Evolutionary conservation across 371 early-diverging fungal genomes (phyloP).

Genomic region (Coemansia sp.): DNA sequence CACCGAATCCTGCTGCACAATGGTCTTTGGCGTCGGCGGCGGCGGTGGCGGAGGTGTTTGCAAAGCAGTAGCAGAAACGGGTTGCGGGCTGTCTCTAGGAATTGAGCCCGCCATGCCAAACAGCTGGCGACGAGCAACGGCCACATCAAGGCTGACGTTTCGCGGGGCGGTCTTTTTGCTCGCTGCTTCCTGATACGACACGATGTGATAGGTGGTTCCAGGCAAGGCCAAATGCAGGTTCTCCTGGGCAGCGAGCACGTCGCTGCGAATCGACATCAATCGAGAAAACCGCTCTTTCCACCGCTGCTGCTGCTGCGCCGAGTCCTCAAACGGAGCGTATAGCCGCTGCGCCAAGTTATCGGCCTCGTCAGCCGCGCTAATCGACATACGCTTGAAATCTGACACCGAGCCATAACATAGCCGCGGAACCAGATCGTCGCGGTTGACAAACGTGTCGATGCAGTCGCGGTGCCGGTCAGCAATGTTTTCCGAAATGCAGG

Average conservation of each 20-base stretch:
- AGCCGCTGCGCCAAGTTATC: conserved; percentile 49
- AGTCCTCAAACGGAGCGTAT: conserved; percentile 43
- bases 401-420: conserved; percentile 74
- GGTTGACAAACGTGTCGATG: conserved; percentile 74
- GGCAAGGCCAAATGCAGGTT: conserved; percentile 48
- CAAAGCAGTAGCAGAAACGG: not conserved
- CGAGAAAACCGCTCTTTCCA: conserved; percentile 43
- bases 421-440: conserved; percentile 75
- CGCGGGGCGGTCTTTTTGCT: conserved; percentile 17
- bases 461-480: conserved; percentile 64
- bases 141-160: conserved; percentile 29
- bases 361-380: conserved; percentile 59
- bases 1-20: conserved; percentile 38
- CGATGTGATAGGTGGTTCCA: conserved; percentile 40
- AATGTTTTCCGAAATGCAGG: conserved; percentile 68
- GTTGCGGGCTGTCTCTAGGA: not conserved
- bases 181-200: conserved; percentile 19
- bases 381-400: conserved; percentile 65
- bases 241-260: conserved; percentile 31
- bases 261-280: conserved; percentile 28
- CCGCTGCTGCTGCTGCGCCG: conserved; percentile 37
- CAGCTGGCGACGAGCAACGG: conserved; percentile 36
- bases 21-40: conserved; percentile 39
- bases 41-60: conserved; percentile 15
- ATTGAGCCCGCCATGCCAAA: conserved; percentile 13